A percentile compares a stretch with the other conserved stretches of the same genome.
Evolutionary conservation across 2,329 filamentous ascomycete genomes (phyloP).

Genomic region (Metarhizium humberi): DNA sequence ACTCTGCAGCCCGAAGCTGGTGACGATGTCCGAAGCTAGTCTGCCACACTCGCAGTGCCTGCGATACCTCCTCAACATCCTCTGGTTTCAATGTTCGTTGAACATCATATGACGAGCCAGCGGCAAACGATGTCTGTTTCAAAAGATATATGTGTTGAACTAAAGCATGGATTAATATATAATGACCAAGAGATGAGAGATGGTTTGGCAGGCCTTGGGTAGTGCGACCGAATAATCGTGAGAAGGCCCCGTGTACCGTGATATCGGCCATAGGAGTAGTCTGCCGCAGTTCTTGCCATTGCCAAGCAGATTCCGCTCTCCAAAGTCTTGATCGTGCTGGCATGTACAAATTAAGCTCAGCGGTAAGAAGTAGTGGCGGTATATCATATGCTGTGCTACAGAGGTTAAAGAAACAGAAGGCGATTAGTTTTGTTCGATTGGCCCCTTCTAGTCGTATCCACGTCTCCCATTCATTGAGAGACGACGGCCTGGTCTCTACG

Average conservation of each 20-base stretch:
- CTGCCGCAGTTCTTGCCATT: conserved; percentile 50
- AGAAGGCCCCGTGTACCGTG: conserved; percentile 47
- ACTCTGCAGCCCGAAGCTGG: conserved; percentile 40
- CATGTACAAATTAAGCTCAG: conserved; percentile 46
- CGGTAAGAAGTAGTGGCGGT: conserved; percentile 47
- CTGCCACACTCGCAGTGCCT: conserved; percentile 49
- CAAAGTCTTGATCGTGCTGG: conserved; percentile 47
- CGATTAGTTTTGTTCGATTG: conserved; percentile 49
- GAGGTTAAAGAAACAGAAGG: conserved; percentile 54
- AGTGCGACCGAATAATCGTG: conserved; percentile 42
- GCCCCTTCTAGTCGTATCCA: conserved; percentile 50
- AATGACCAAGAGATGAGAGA: conserved; percentile 55
- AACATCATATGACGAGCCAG: conserved; percentile 37
- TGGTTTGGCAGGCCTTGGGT: conserved; percentile 37
- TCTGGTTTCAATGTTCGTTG: conserved; percentile 42
- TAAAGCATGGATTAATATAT: conserved; percentile 62
- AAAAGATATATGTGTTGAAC: conserved; percentile 64
- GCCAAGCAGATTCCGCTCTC: conserved; percentile 47
- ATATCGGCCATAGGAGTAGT: conserved; percentile 41
- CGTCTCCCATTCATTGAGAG: conserved; percentile 44
- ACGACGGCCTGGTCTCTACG: conserved; percentile 36
- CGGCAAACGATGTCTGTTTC: conserved; percentile 50
- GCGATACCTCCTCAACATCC: conserved; percentile 46
- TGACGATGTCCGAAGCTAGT: conserved; percentile 47
- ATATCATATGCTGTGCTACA: conserved; percentile 54